Conservation (phyloP, 2,329 filamentous ascomycete species). For the Cytospora piceicola region DNA sequence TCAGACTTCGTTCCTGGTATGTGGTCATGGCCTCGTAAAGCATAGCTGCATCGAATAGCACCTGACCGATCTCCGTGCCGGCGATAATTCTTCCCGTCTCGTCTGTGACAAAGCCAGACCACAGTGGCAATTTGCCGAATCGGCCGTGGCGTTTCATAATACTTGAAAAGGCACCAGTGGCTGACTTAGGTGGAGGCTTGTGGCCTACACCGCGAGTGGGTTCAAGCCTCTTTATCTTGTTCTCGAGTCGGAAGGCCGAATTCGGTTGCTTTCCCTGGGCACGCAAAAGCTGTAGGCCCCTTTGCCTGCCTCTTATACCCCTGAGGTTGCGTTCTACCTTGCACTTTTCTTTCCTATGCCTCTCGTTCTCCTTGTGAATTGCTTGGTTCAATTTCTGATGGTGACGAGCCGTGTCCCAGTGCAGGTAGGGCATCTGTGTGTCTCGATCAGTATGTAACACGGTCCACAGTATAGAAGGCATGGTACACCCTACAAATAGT, state of each 20-base stretch:
- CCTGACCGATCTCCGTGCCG: conserved; percentile 34
- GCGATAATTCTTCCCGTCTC: conserved; percentile 23
- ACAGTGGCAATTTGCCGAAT: conserved; percentile 5
- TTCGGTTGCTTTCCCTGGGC: conserved; percentile 26
- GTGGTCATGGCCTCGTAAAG: conserved; percentile 44
- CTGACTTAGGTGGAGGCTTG: conserved; percentile 14
- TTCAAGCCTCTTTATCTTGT: background rate
- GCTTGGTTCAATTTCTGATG: conserved; percentile 23
- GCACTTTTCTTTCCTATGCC: conserved; percentile 22
- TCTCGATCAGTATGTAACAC: background rate
- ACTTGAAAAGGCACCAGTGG: conserved; percentile 26
- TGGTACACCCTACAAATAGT: conserved; percentile 17
- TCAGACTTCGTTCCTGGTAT: conserved; percentile 41
- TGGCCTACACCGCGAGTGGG: background rate
- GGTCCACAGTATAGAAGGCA: accelerated
- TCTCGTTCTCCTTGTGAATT: conserved; percentile 25
- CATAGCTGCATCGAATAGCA: conserved; percentile 40
- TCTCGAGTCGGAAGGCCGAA: conserved; percentile 27
- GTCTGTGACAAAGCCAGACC: conserved; percentile 20
- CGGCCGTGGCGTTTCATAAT: conserved; percentile 30
- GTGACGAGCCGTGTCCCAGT: conserved; percentile 44
- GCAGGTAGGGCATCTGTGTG: conserved; percentile 46
- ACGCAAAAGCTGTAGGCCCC: conserved; percentile 25
- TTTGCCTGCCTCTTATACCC: conserved; percentile 24
- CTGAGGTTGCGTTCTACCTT: conserved; percentile 13